Evolutionary conservation across 2,329 filamentous ascomycete species (phyloP), one percentile per base, ranked within the genome.

Genomic region (Trichoderma hamatum): DNA sequence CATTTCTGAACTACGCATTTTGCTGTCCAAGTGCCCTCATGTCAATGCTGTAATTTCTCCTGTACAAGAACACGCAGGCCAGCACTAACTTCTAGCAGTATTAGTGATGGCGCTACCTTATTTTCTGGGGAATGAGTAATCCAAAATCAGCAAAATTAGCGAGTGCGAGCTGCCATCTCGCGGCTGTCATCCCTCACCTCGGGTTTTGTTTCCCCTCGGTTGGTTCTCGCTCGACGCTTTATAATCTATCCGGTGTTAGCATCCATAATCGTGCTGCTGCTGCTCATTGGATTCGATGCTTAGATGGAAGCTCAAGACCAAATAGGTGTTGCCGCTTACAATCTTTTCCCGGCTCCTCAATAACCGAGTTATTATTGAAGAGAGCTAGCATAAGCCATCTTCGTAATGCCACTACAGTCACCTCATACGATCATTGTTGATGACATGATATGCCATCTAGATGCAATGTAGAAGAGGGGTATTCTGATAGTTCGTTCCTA

Each of bases 81-180:
- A 43, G 19, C 39, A 43, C 16, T 43, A 43, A 19, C 16, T 13
- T 14, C 7, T 43, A 43, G 39, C 39, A 14, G 16, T 46, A 32
- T 24, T 39, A 43, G n/a, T 13, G 19, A 21, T 26, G 10, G 19
- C 21, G 13, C 28, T 52, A 21, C 43, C 24, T 52, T 32, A 16
- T 26, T 26, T 39, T 36, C 46, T n/a, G 46, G 60, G 30, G 46
- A 24, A 26, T 54, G 30, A 63, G 46, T 63, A 63, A 63, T 63
- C 60, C 60, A 5, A 49, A 49, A 43, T 43, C 16, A 43, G 39
- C 39, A 49, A 24, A 3, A 13, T 49, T 10, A 49, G 46, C 21
- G 46, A 49, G 46, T 24, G 21, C 46, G 21, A 49, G 21, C 21
- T 49, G n/a, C n/a, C n/a, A 21, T 49, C 43, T 10, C 43, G n/a